Evolutionary conservation across 257 asterid species (phyloP).

Genomic region (Salvia miltiorrhiza): DNA sequence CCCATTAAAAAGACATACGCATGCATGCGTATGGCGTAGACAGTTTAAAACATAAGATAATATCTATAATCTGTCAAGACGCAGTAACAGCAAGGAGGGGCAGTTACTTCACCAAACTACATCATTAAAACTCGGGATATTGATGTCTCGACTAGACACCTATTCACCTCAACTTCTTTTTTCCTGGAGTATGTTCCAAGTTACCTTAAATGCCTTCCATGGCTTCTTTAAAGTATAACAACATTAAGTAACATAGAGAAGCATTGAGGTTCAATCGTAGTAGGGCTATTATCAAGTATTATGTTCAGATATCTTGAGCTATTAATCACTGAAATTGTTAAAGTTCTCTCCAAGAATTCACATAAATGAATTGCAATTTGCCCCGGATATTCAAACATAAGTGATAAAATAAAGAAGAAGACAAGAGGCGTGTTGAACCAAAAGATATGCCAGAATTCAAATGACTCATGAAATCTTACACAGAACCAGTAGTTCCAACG

Average conservation of each 20-base stretch:
- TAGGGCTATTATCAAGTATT: background rate
- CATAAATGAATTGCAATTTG: background rate
- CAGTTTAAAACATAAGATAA: background rate
- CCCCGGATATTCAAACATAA: background rate
- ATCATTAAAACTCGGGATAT: background rate
- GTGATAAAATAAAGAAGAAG: slow-evolving; percentile 4
- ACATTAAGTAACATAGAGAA: background rate
- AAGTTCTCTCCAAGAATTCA: background rate
- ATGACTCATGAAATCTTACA: slow-evolving; percentile 46
- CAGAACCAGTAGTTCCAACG: slow-evolving; percentile 76
- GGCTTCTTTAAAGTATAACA: background rate
- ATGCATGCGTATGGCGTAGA: background rate
- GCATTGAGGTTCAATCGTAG: background rate
- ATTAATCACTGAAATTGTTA: background rate
- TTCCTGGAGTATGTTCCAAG: background rate
- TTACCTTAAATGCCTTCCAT: background rate
- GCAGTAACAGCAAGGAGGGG: background rate
- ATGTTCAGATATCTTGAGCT: background rate
- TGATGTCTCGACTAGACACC: background rate
- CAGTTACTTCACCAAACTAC: background rate
- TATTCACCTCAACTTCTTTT: background rate
- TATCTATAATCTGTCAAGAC: background rate
- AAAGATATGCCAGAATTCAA: slow-evolving; percentile 3
- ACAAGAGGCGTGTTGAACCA: background rate
- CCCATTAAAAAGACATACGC: background rate